phyloP scores from a whole-genome alignment of 345 rosid genomes.

The Arabis alpina region DNA sequence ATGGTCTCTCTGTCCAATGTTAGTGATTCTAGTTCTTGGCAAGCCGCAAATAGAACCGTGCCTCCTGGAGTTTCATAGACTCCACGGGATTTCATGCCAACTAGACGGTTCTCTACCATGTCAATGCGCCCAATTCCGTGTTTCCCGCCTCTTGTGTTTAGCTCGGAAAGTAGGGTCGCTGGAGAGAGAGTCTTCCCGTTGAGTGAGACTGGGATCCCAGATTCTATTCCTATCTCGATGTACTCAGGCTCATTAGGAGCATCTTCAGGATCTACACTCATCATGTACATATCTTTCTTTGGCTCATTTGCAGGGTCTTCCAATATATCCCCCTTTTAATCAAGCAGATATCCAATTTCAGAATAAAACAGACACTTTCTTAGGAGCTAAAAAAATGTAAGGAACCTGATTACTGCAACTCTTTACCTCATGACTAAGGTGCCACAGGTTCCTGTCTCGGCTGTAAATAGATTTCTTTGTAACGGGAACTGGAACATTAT shows the following conservation, averaged over 20 bases:
- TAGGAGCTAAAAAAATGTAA: neutral
- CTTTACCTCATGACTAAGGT: slow-evolving; percentile 88
- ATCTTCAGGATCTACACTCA: slow-evolving; percentile 85
- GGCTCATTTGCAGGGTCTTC: slow-evolving; percentile 97
- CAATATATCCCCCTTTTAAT: slow-evolving; percentile 79
- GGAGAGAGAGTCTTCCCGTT: slow-evolving; percentile 74
- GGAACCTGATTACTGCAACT: neutral
- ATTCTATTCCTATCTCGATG: slow-evolving; percentile 67
- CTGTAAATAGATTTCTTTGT: slow-evolving; percentile 97
- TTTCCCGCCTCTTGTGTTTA: slow-evolving; percentile 77
- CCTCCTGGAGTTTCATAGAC: slow-evolving; percentile 99
- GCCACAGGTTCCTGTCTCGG: slow-evolving; percentile 95
- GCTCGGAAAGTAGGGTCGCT: slow-evolving; percentile 69
- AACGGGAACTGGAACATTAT: slow-evolving; percentile 89
- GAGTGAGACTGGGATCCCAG: slow-evolving; percentile 78
- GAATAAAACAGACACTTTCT: neutral
- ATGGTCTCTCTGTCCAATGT: slow-evolving; percentile 85
- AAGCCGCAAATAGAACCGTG: slow-evolving; percentile 80
- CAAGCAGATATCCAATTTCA: slow-evolving; percentile 7
- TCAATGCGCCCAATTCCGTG: slow-evolving; percentile 89
- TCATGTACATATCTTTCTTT: slow-evolving; percentile 91
- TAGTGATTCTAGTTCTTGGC: slow-evolving; percentile 78
- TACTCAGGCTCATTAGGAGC: slow-evolving; percentile 89
- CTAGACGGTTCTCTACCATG: slow-evolving; percentile 93
- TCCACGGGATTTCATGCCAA: slow-evolving; percentile 96